Evolutionary conservation across 1,284 basidiomycete species (phyloP).

Genomic region (Puccinia hordei): DNA sequence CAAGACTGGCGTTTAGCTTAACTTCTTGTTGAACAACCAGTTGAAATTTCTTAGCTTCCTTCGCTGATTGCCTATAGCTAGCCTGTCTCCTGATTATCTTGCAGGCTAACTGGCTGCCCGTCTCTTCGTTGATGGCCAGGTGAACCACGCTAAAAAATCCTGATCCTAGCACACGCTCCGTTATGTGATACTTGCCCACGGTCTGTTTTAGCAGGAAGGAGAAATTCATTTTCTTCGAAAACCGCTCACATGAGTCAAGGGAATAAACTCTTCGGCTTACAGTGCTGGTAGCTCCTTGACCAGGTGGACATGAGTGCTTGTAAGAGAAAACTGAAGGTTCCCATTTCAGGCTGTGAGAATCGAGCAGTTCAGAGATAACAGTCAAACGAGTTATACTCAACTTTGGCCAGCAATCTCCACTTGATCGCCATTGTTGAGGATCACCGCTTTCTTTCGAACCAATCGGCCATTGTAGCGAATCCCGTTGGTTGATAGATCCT

Average conservation of each 20-base stretch:
- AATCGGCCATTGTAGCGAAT: conserved; percentile 40
- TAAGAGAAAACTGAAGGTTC: conserved; percentile 36
- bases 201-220: neutral
- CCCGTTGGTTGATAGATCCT: conserved; percentile 49
- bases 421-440: conserved; percentile 39
- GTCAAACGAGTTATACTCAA: neutral
- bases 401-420: conserved; percentile 46
- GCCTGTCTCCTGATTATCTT: conserved; percentile 34
- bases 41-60: conserved; percentile 30
- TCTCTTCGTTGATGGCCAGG: conserved; percentile 32
- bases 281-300: conserved; percentile 11
- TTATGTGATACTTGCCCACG: conserved; percentile 39
- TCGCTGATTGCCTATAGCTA: conserved; percentile 3
- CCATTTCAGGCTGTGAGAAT: neutral
- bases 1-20: conserved; percentile 44
- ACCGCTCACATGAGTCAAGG: neutral
- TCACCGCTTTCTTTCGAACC: conserved; percentile 42
- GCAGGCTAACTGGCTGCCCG: conserved; percentile 39
- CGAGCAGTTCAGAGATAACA: neutral
- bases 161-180: conserved; percentile 41
- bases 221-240: neutral
- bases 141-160: conserved; percentile 50
- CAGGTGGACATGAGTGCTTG: conserved; percentile 34
- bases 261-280: conserved; percentile 6
- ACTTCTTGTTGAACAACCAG: conserved; percentile 37